phyloP scores from a whole-genome alignment of 176 grass and related monocot species.

The Thinopyrum elongatum region DNA sequence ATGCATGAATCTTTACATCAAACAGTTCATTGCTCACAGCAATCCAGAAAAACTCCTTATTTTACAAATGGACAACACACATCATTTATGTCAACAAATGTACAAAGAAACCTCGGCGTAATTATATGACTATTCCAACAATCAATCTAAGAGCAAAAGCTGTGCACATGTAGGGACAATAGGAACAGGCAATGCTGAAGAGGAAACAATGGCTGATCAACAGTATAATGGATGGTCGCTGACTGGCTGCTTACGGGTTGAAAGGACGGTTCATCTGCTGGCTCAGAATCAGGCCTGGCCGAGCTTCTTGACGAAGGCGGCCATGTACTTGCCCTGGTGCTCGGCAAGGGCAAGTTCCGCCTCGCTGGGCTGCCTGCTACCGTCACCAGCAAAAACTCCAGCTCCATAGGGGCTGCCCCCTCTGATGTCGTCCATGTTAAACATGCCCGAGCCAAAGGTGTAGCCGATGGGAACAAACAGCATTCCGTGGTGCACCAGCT shows the following conservation, averaged over 20 bases:
- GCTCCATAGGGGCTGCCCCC: constrained; percentile 82
- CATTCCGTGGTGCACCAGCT: constrained; percentile 86
- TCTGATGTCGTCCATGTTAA: constrained; percentile 79
- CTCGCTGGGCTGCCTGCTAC: constrained; percentile 66
- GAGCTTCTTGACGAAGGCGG: constrained; percentile 69
- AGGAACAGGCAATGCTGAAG: constrained; percentile 18
- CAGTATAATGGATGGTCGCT: constrained; percentile 7
- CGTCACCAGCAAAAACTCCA: constrained; percentile 80
- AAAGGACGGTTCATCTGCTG: neutral
- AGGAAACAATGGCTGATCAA: constrained; percentile 28
- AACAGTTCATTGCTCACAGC: neutral
- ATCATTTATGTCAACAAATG: constrained; percentile 38
- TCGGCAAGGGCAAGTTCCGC: constrained; percentile 65
- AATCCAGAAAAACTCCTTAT: constrained; percentile 28
- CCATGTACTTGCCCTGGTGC: constrained; percentile 95
- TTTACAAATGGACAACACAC: constrained; percentile 39
- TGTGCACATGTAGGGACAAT: constrained; percentile 39
- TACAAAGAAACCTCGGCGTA: constrained; percentile 37
- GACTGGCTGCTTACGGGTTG: constrained; percentile 23
- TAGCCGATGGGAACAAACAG: constrained; percentile 84
- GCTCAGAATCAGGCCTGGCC: constrained; percentile 30
- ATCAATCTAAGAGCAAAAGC: constrained; percentile 42
- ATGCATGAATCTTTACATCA: neutral
- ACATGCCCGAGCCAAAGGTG: constrained; percentile 78
- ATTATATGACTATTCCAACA: constrained; percentile 12